These are phyloP conservation scores for Coffea humblotiana DNA, from an alignment of 305 asterid genomes.

Conservation along the genomic window DNA sequence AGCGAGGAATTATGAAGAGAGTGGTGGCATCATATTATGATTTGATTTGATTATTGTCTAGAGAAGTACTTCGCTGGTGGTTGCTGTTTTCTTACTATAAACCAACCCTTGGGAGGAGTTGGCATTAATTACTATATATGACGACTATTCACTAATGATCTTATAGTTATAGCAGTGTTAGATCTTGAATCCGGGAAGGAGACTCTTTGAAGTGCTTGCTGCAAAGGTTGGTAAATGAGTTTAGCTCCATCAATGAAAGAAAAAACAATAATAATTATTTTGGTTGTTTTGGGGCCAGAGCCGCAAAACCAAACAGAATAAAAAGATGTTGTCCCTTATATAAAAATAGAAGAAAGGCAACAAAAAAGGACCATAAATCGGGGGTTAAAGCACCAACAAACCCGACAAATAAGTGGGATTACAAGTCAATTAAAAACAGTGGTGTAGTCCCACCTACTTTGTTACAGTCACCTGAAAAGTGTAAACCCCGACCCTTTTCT, in stretches of 20 bases:
- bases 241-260: not conserved
- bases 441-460: not conserved
- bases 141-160: too few species aligned
- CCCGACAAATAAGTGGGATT: conserved; percentile 11
- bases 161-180: too few species aligned
- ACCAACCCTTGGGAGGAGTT: too few species aligned
- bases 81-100: too few species aligned
- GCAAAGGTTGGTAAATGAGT: not conserved
- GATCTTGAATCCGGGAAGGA: too few species aligned
- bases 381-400: conserved; percentile 5
- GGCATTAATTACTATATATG: too few species aligned
- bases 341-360: not conserved
- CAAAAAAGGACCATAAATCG: not conserved
- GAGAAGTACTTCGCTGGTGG: too few species aligned
- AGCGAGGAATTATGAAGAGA: not conserved
- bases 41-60: too few species aligned
- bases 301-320: not conserved
- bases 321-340: not conserved
- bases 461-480: not conserved
- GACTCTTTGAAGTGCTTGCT: too few species aligned
- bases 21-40: too few species aligned
- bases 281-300: not conserved
- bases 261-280: not conserved
- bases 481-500: not conserved
- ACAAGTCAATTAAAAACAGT: not conserved